Conservation (phyloP, 202 grass and related monocot genomes). For the Panicum hallii region DNA sequence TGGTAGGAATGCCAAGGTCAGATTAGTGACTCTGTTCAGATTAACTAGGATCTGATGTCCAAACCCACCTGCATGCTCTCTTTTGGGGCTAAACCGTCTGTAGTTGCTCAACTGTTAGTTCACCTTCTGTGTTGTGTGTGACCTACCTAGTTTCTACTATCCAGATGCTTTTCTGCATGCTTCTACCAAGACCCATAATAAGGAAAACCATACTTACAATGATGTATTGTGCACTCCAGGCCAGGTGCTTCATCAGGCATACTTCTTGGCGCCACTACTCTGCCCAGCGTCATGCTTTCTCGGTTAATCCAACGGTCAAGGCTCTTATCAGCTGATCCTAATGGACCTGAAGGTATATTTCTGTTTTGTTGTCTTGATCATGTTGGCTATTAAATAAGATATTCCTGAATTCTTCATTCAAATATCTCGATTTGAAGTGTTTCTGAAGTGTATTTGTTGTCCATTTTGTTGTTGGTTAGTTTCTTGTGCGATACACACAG, state of each 20-base stretch:
- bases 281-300: conserved; percentile 92
- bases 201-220: neutral
- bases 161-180: neutral
- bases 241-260: conserved; percentile 91
- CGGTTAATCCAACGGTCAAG: conserved; percentile 80
- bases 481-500: neutral
- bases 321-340: conserved; percentile 56
- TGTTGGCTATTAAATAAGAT: conserved; percentile 3
- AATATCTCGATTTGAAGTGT: neutral
- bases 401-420: neutral
- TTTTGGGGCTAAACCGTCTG: neutral
- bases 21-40: neutral
- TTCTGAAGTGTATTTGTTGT: neutral
- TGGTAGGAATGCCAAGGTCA: neutral
- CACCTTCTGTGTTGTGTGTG: neutral
- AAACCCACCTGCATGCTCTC: neutral
- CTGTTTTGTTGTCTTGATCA: conserved; percentile 13
- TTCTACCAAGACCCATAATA: neutral
- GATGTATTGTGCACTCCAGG: conserved; percentile 53
- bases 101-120: neutral
- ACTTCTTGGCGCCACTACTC: conserved; percentile 86
- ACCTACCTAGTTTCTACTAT: neutral
- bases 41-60: neutral
- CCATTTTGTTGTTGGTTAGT: neutral
- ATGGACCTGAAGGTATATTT: conserved; percentile 58